These are phyloP conservation scores for Colletotrichum sublineola DNA, from an alignment of 2,329 filamentous ascomycete genomes.

Conservation along the genomic window DNA sequence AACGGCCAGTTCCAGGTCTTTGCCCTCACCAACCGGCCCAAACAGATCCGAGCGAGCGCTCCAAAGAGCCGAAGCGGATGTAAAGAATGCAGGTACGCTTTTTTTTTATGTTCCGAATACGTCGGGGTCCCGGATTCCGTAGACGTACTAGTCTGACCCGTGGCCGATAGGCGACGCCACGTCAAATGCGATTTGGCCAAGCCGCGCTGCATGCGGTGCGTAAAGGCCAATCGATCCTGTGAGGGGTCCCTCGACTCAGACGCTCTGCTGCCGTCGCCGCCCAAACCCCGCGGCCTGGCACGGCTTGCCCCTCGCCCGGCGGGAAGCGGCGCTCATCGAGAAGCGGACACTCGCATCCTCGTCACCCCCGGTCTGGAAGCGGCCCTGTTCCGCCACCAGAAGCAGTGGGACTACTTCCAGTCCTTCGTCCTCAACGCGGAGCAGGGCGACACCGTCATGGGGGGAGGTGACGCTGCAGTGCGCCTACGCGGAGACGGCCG, in stretches of 20 bases:
- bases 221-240: conserved; percentile 25
- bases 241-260: conserved; percentile 21
- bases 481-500: conserved; percentile 6
- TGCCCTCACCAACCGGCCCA: conserved; percentile 22
- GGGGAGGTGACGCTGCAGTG: conserved; percentile 18
- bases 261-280: too few relatives aligned
- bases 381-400: conserved; percentile 27
- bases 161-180: conserved; percentile 49
- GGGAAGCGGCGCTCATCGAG: too few relatives aligned
- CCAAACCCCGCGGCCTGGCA: background rate
- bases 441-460: conserved; percentile 22
- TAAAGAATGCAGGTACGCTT: conserved; percentile 39
- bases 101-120: background rate
- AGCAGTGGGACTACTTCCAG: conserved; percentile 33
- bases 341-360: background rate
- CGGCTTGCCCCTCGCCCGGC: background rate
- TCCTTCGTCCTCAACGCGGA: conserved; percentile 21
- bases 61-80: conserved; percentile 35
- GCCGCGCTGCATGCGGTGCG: conserved; percentile 56
- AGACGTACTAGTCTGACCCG: background rate
- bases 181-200: conserved; percentile 60
- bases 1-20: conserved; percentile 27
- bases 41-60: conserved; percentile 26
- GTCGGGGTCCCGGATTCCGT: background rate
- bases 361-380: conserved; percentile 22